phyloP scores from a whole-genome alignment of 2,329 filamentous ascomycete genomes.

The Diaporthe batatas region DNA sequence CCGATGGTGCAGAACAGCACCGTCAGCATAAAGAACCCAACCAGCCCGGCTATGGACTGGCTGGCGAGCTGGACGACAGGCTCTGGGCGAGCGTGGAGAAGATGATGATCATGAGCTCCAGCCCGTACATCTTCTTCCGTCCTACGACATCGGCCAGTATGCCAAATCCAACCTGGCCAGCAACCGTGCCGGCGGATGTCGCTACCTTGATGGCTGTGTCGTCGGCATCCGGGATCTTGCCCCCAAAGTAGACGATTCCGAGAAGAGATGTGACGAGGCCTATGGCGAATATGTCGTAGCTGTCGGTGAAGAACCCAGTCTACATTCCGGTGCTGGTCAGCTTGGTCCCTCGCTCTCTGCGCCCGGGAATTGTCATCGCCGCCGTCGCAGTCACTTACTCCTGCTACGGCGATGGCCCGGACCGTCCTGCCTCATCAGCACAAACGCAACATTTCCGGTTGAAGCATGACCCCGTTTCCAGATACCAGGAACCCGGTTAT shows the following conservation, averaged over 20 bases:
- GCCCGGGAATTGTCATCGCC: neutral
- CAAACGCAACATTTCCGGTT: neutral
- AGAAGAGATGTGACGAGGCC: slow-evolving; percentile 81
- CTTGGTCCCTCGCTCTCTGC: neutral
- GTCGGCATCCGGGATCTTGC: slow-evolving; percentile 73
- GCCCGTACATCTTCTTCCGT: slow-evolving; percentile 74
- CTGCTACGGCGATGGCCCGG: slow-evolving; percentile 80
- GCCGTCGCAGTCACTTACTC: slow-evolving; percentile 61
- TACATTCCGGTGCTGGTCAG: neutral
- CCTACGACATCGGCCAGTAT: slow-evolving; percentile 73
- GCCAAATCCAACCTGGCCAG: slow-evolving; percentile 86
- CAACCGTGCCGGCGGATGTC: slow-evolving; percentile 86
- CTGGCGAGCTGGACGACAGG: slow-evolving; percentile 72
- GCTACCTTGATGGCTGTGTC: slow-evolving; percentile 89
- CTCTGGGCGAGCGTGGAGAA: slow-evolving; percentile 81
- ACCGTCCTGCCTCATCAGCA: slow-evolving; percentile 51
- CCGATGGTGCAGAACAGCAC: slow-evolving; percentile 73
- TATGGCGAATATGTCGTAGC: slow-evolving; percentile 77
- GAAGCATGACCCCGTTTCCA: neutral
- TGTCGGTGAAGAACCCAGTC: slow-evolving; percentile 86
- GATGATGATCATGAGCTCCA: slow-evolving; percentile 85
- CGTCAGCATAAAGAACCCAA: slow-evolving; percentile 74
- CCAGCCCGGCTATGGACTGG: slow-evolving; percentile 72
- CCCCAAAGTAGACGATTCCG: slow-evolving; percentile 80
- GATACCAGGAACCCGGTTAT: neutral